Evolutionary conservation across 257 asterid genomes (phyloP).

Genomic region (Voacanga thouarsii): DNA sequence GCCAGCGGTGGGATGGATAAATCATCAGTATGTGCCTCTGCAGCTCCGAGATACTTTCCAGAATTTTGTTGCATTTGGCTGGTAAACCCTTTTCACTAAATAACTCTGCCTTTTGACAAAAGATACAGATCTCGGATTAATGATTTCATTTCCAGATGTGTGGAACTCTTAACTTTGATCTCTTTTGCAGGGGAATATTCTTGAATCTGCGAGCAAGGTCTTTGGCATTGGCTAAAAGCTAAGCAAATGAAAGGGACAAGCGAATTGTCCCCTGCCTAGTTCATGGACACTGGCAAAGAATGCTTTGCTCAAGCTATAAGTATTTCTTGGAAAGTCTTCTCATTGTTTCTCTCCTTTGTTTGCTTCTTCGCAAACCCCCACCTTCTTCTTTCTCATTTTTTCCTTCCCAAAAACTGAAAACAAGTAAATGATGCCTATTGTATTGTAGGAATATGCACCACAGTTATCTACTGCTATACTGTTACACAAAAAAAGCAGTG

Average conservation of each 20-base stretch:
- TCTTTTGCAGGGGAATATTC: slow-evolving; percentile 62
- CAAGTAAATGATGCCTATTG: background rate
- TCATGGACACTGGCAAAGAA: background rate
- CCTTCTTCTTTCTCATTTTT: too few species aligned
- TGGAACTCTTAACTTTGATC: background rate
- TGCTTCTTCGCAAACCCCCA: too few species aligned
- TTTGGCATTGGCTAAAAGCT: slow-evolving; percentile 46
- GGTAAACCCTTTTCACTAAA: slow-evolving; percentile 40
- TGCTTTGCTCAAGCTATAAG: background rate
- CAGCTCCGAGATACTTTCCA: slow-evolving; percentile 87
- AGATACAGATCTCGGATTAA: background rate
- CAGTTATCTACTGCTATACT: background rate
- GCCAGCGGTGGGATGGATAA: slow-evolving; percentile 98
- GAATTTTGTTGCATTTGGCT: slow-evolving; percentile 72
- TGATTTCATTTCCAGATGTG: background rate
- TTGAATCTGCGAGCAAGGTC: slow-evolving; percentile 77
- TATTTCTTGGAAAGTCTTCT: background rate
- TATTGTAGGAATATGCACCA: background rate
- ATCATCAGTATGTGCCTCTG: slow-evolving; percentile 81
- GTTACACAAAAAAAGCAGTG: too few species aligned
- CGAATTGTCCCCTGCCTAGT: background rate
- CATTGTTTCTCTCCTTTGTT: background rate
- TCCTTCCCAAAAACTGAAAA: background rate
- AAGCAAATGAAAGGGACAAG: slow-evolving; percentile 12
- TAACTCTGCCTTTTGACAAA: background rate